Evolutionary conservation across 805 yeast genomes (phyloP).

Genomic region (Cyberlindnera mycetangii): DNA sequence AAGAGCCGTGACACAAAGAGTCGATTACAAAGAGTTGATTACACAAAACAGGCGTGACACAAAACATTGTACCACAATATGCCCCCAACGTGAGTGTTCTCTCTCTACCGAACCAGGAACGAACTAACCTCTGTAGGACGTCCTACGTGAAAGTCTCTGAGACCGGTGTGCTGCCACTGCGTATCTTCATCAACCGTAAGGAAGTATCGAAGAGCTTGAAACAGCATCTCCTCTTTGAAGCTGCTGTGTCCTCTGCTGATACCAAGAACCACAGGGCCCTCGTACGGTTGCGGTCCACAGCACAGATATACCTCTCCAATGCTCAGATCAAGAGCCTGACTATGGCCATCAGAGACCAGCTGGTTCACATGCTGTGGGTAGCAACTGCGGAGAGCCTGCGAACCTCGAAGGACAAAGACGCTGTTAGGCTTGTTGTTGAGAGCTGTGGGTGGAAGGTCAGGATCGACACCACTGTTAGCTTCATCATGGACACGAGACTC

Average conservation of each 20-base stretch:
- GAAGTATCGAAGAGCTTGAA: background rate
- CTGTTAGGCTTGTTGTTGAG: constrained; percentile 10
- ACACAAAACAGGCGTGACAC: too few relatives aligned
- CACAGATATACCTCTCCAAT: constrained; percentile 21
- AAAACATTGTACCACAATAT: too few relatives aligned
- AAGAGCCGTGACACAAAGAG: too few relatives aligned
- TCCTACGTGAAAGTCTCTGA: constrained; percentile 17
- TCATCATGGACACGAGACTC: constrained; percentile 9
- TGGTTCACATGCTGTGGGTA: constrained; percentile 14
- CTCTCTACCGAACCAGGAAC: background rate
- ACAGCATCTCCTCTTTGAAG: constrained; percentile 17
- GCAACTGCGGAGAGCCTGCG: constrained; percentile 17
- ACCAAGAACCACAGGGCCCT: constrained; percentile 21
- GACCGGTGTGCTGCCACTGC: constrained; percentile 12
- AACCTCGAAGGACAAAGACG: constrained; percentile 11
- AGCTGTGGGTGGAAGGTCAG: constrained; percentile 22
- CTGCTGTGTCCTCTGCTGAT: constrained; percentile 21
- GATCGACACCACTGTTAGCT: constrained; percentile 11
- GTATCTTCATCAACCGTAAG: constrained; percentile 15
- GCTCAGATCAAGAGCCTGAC: constrained; percentile 19
- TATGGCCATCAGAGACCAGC: constrained; percentile 13
- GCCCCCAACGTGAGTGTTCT: constrained; percentile 17
- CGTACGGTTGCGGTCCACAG: constrained; percentile 16
- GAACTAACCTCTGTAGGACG: constrained; percentile 9
- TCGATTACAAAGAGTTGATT: too few relatives aligned